phyloP scores from a whole-genome alignment of 2,329 filamentous ascomycete genomes.

The Fusarium tuaranense region DNA sequence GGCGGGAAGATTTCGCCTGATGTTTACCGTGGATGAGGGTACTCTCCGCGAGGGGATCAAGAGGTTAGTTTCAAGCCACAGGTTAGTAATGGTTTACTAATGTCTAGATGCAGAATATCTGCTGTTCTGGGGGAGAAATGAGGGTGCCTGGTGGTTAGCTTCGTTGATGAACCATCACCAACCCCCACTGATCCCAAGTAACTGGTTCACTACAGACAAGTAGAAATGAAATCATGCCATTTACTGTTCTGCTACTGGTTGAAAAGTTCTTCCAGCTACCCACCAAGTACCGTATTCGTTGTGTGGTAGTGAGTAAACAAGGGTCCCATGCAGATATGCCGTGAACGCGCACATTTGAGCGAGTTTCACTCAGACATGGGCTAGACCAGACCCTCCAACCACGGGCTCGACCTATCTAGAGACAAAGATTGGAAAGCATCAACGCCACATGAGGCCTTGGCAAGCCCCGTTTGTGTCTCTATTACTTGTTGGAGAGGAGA shows the following conservation, averaged over 20 bases:
- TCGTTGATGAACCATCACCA: neutral
- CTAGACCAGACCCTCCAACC: neutral
- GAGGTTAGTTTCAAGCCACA: neutral
- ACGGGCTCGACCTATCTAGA: neutral
- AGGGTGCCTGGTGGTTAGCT: neutral
- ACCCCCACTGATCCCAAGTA: neutral
- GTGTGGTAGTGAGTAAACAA: neutral
- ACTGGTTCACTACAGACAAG: neutral
- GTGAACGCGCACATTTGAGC: neutral
- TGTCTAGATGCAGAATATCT: neutral
- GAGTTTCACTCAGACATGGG: neutral
- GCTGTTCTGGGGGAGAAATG: neutral
- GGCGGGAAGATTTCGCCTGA: slow-evolving; percentile 1
- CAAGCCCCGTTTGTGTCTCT: neutral
- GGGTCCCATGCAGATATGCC: neutral
- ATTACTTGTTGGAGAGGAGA: neutral
- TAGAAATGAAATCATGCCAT: neutral
- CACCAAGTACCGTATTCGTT: neutral
- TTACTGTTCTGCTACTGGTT: neutral
- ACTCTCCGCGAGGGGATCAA: neutral
- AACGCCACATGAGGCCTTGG: neutral
- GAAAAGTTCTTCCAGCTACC: neutral
- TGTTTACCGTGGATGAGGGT: neutral
- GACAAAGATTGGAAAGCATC: neutral
- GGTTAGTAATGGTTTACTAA: neutral